A percentile compares a stretch with the other conserved stretches of the same genome.
Conservation (phyloP, 1,284 basidiomycete species). For the Sanghuangporus sanghuang region DNA sequence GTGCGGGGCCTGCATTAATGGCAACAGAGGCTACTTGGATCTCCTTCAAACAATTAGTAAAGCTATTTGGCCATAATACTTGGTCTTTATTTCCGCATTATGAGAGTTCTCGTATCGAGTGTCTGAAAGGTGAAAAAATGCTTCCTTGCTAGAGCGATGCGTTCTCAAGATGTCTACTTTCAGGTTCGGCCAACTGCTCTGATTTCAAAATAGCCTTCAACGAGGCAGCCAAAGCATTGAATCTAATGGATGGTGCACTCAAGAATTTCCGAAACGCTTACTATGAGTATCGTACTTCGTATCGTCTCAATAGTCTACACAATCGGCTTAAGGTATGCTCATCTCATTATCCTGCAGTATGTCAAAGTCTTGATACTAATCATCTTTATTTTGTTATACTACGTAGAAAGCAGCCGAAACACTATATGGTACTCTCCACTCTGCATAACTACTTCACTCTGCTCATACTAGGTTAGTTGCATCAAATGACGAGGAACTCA, state of each 20-base stretch:
- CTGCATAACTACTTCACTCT: not conserved
- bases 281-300: conserved; percentile 1
- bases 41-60: not conserved
- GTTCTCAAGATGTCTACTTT: not conserved
- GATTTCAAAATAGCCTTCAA: not conserved
- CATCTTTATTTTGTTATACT: too few relatives aligned
- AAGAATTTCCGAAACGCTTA: conserved; percentile 1
- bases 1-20: conserved; percentile 6
- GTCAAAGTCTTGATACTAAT: too few relatives aligned
- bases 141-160: too few relatives aligned
- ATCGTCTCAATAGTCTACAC: not conserved
- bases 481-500: not conserved
- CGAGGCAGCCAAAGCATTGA: not conserved
- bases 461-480: not conserved
- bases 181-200: not conserved
- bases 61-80: conserved; percentile 4
- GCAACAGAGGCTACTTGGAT: not conserved
- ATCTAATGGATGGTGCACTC: not conserved
- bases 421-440: too few relatives aligned
- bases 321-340: not conserved
- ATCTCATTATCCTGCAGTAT: not conserved
- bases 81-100: not conserved
- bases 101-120: not conserved
- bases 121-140: not conserved
- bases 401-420: too few relatives aligned